phyloP scores from a whole-genome alignment of 2,329 filamentous ascomycete genomes.

The Metarhizium robertsii region DNA sequence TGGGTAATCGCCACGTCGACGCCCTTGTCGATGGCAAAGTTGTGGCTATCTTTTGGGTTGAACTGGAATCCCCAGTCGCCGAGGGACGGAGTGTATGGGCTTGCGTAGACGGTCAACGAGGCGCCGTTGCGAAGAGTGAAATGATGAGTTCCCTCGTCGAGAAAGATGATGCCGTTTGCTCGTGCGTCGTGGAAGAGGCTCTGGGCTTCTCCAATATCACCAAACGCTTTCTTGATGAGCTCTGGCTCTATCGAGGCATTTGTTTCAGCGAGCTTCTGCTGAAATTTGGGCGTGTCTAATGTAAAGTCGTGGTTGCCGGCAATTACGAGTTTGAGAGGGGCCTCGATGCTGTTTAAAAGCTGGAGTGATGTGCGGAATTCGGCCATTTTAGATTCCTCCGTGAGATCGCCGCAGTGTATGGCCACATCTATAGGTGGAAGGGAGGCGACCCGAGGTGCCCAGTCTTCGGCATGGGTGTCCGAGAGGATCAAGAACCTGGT shows the following conservation, averaged over 20 bases:
- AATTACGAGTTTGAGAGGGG: constrained; percentile 36
- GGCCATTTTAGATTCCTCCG: constrained; percentile 29
- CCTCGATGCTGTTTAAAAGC: constrained; percentile 28
- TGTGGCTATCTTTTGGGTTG: background rate
- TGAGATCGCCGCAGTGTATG: constrained; percentile 43
- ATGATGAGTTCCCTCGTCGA: constrained; percentile 31
- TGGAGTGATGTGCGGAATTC: constrained; percentile 28
- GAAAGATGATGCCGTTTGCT: constrained; percentile 24
- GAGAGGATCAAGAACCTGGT: background rate
- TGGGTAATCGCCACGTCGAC: background rate
- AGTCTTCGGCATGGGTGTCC: background rate
- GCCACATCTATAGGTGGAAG: constrained; percentile 26
- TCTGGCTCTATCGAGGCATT: background rate
- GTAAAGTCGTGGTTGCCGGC: constrained; percentile 44
- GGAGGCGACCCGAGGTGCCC: background rate
- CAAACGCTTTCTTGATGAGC: background rate
- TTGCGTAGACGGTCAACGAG: background rate
- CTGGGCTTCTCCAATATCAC: constrained; percentile 14
- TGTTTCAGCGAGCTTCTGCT: constrained; percentile 15
- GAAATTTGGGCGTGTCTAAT: constrained; percentile 25
- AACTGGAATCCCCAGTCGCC: background rate
- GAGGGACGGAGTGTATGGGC: background rate
- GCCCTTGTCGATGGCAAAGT: background rate
- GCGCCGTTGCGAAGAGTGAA: constrained; percentile 33
- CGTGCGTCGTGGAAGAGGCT: constrained; percentile 16